A percentile compares a stretch with the other conserved stretches of the same genome.
Evolutionary conservation across 2,329 filamentous ascomycete species (phyloP).

Genomic region (Dactylella cylindrospora): DNA sequence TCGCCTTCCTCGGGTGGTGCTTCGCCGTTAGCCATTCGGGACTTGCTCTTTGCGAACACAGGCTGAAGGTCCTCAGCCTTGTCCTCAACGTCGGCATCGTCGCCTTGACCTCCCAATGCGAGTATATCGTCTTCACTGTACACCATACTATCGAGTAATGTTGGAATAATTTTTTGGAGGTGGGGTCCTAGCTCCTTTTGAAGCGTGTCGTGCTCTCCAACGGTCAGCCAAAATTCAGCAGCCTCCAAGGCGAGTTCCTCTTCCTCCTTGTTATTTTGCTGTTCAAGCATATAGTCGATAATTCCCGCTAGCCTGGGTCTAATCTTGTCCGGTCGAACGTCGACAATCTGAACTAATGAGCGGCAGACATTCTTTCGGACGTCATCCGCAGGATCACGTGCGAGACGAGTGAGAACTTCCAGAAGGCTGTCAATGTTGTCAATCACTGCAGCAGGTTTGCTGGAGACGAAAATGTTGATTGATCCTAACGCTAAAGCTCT

Average conservation of each 20-base stretch:
- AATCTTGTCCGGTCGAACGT: slow-evolving; percentile 85
- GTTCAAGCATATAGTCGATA: slow-evolving; percentile 87
- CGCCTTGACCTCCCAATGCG: slow-evolving; percentile 76
- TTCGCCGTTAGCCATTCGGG: slow-evolving; percentile 61
- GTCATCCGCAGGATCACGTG: slow-evolving; percentile 73
- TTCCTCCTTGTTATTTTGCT: slow-evolving; percentile 79
- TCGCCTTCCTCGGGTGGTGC: slow-evolving; percentile 58
- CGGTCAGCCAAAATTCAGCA: slow-evolving; percentile 94
- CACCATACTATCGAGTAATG: slow-evolving; percentile 90
- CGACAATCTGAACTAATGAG: slow-evolving; percentile 87
- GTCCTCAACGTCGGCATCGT: slow-evolving; percentile 91
- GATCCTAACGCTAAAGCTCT: slow-evolving; percentile 76
- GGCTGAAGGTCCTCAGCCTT: slow-evolving; percentile 88
- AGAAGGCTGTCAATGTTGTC: slow-evolving; percentile 79
- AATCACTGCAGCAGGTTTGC: slow-evolving; percentile 78
- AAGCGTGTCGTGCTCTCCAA: slow-evolving; percentile 81
- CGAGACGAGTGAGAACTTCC: slow-evolving; percentile 76
- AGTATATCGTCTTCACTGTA: slow-evolving; percentile 93
- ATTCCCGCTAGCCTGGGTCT: slow-evolving; percentile 82
- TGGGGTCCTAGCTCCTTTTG: slow-evolving; percentile 75
- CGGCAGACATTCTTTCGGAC: slow-evolving; percentile 92
- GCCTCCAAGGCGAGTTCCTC: slow-evolving; percentile 90
- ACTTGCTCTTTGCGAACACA: slow-evolving; percentile 73
- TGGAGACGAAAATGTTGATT: slow-evolving; percentile 88
- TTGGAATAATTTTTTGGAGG: slow-evolving; percentile 81